Evolutionary conservation across 1,139 yeast species (phyloP), one percentile per base, ranked within the genome.

Genomic region (Yamadazyma diddensiae): DNA sequence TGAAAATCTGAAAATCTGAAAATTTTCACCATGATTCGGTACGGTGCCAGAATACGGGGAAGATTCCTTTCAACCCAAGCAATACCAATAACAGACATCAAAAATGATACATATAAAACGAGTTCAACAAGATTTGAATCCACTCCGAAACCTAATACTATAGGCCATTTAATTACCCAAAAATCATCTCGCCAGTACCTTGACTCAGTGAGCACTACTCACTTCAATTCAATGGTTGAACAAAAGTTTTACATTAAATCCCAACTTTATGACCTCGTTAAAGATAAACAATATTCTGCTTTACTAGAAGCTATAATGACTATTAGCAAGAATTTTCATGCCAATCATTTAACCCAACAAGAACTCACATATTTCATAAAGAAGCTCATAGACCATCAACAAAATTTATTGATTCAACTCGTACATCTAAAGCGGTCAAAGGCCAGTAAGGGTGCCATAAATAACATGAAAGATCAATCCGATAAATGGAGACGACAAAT

Each of bases 341-440:
- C 31, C 11, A 37, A 34, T 15, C 26, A 43, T 5, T 47, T 62
- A 34, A 41, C 50, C 6, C 34, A 37, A 4, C 38, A 37, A 9
- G 64, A 61, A 33, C 32, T 59, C 7, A 48, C 61, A 4, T 54
- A 43, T 25, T 51, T 60, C 40, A 43, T 62, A 17, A 33, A 47
- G 12, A 31, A 41, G 11, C 36, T 63, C 7, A 51, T 62, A 8
- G 43, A 49, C 10, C 49, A 53, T 26, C 62, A 58, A 35, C 34
- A 50, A 9, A 38, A 46, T 2, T 28, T 51, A 7, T 12, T 37
- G 15, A 6, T 15, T 3, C 27, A 24, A 6, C 28, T 34, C 12
- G 30, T 35, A 4, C 32, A 25, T 12, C 18, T 29, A 13, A 33
- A 35, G 16, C 21, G 24, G 5, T 14, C 26, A 7, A 26, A 23